A percentile compares a stretch with the other conserved stretches of the same genome.
phyloP scores from a whole-genome alignment of 2,329 filamentous ascomycete genomes.

The Colletotrichum destructivum region DNA sequence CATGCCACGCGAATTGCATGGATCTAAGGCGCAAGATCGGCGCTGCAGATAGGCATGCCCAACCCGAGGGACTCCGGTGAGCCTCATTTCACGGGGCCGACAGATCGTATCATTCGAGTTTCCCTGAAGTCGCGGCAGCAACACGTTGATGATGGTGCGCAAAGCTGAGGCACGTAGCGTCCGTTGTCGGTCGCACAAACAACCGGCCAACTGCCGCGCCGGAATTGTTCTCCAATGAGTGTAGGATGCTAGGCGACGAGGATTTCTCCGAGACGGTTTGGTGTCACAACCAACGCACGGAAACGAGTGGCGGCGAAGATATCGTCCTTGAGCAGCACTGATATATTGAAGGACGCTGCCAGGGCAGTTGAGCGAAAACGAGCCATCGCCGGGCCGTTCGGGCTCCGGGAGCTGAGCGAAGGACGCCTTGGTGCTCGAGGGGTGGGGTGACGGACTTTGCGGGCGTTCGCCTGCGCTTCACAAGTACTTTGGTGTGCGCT shows the following conservation, averaged over 20 bases:
- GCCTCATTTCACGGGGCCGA: constrained; percentile 14
- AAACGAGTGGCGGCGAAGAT: background rate
- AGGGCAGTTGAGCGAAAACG: background rate
- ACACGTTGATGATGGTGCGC: background rate
- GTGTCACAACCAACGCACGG: background rate
- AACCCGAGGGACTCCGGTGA: constrained; percentile 4
- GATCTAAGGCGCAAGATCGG: constrained; percentile 7
- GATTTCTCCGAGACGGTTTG: constrained; percentile 4
- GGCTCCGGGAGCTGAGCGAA: background rate
- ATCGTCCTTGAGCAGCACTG: background rate
- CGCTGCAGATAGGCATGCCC: background rate
- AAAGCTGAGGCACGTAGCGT: constrained; percentile 27
- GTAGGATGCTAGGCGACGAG: constrained; percentile 4
- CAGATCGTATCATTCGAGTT: background rate
- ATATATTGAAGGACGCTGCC: background rate
- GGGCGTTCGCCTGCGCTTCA: background rate
- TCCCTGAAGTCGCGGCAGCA: constrained; percentile 3
- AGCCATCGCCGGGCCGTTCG: background rate
- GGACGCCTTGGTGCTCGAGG: background rate
- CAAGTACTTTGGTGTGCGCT: background rate
- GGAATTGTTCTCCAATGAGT: constrained; percentile 15
- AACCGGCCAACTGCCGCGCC: constrained; percentile 25
- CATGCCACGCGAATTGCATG: constrained; percentile 25
- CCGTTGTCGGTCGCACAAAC: constrained; percentile 12
- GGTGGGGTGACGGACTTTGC: background rate